Conservation (phyloP, 805 yeast species). For the Kazachstania bromeliacearum region DNA sequence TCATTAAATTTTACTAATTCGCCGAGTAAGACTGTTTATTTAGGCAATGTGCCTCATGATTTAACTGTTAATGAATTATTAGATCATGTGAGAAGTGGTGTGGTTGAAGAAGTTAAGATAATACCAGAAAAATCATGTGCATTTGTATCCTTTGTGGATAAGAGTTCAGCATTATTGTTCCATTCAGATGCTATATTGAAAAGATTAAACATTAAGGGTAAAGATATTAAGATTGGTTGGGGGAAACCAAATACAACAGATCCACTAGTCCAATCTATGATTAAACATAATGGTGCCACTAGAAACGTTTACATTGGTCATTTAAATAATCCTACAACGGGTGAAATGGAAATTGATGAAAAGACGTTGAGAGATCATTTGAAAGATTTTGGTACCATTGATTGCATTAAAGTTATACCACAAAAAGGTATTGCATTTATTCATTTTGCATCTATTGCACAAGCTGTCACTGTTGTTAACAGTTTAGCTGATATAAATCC, state of each 20-base stretch:
- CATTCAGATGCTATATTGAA: conserved; percentile 89
- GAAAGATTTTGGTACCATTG: conserved; percentile 70
- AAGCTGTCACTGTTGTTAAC: conserved; percentile 81
- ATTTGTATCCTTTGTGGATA: conserved; percentile 80
- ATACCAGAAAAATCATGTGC: conserved; percentile 86
- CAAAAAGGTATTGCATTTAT: conserved; percentile 85
- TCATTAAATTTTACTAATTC: conserved; percentile 34
- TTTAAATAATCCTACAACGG: conserved; percentile 49
- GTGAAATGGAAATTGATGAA: conserved; percentile 36
- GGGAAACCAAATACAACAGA: conserved; percentile 71
- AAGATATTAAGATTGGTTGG: conserved; percentile 88
- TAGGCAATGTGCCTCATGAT: conserved; percentile 81
- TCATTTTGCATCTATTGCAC: conserved; percentile 75
- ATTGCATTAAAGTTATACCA: conserved; percentile 66
- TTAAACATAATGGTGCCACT: conserved; percentile 81
- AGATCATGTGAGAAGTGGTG: conserved; percentile 86
- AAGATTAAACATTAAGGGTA: conserved; percentile 67
- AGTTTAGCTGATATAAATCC: conserved; percentile 54
- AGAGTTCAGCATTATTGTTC: conserved; percentile 78
- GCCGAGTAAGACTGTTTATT: conserved; percentile 77
- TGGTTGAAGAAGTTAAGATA: conserved; percentile 68
- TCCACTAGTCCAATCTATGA: conserved; percentile 65
- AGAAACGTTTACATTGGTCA: conserved; percentile 88
- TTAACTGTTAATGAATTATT: conserved; percentile 72
- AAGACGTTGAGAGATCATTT: conserved; percentile 60